phyloP scores from a whole-genome alignment of 306 rosid species.

The Myrica gale region DNA sequence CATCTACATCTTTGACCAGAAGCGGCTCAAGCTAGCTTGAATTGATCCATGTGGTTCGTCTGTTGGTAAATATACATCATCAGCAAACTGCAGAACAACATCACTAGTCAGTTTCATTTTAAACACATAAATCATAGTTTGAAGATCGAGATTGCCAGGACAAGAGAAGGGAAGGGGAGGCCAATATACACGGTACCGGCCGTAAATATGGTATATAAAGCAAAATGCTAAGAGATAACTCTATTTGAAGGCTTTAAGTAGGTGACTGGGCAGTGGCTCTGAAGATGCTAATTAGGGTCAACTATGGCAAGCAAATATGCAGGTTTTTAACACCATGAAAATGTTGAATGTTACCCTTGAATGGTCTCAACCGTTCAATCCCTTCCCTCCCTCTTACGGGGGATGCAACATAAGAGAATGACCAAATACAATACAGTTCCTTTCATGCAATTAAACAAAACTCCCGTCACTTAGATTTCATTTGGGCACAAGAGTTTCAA shows the following conservation, averaged over 20 bases:
- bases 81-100: constrained; percentile 59
- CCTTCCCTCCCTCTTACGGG: neutral
- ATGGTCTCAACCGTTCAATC: neutral
- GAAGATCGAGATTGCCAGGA: neutral
- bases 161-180: neutral
- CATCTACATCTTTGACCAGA: constrained; percentile 65
- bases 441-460: neutral
- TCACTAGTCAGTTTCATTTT: constrained; percentile 3
- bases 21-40: constrained; percentile 78
- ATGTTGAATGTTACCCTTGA: neutral
- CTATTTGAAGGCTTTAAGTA: neutral
- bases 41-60: constrained; percentile 95
- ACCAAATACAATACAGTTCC: too few relatives aligned
- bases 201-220: neutral
- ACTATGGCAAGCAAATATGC: neutral
- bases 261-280: neutral
- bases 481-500: neutral
- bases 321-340: neutral
- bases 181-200: neutral
- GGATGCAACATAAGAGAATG: neutral
- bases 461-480: neutral
- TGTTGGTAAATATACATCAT: constrained; percentile 90
- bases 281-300: neutral
- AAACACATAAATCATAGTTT: constrained; percentile 7
- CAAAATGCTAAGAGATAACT: neutral